A percentile compares a stretch with the other conserved stretches of the same genome.
These are phyloP conservation scores for Colletotrichum camelliae DNA, from an alignment of 2,329 filamentous ascomycete species.

Conservation along the genomic window DNA sequence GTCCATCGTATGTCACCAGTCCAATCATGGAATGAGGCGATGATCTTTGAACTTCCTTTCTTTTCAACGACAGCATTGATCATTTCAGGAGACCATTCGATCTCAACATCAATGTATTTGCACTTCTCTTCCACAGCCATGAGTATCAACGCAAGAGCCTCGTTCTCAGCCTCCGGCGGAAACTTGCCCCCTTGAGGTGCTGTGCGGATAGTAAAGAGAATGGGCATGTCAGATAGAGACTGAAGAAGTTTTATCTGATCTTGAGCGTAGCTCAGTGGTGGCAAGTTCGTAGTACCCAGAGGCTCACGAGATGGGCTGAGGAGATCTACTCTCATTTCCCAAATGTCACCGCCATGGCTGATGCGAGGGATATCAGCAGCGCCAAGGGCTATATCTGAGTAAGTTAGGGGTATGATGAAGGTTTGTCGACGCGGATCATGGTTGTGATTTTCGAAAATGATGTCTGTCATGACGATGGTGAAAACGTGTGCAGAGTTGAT, in stretches of 20 bases:
- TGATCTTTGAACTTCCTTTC: not conserved
- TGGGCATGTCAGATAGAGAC: not conserved
- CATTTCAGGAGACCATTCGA: not conserved
- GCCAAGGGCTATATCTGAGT: not conserved
- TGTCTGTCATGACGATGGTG: not conserved
- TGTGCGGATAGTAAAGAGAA: not conserved
- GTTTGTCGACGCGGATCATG: not conserved
- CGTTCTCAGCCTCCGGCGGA: not conserved
- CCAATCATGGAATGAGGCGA: not conserved
- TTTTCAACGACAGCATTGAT: not conserved
- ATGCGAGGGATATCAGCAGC: not conserved
- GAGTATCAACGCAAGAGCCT: not conserved
- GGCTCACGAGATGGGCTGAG: not conserved
- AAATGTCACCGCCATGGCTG: not conserved
- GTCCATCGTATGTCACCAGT: not conserved
- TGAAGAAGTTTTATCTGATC: not conserved
- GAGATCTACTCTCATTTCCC: not conserved
- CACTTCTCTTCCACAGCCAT: not conserved
- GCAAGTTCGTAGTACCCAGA: not conserved
- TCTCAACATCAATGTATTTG: not conserved
- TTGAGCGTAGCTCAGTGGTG: not conserved
- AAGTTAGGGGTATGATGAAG: not conserved
- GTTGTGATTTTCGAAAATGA: not conserved
- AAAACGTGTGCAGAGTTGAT: not conserved
- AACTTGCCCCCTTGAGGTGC: not conserved